phyloP scores from a whole-genome alignment of 352 stramenopile species.

The Blastocystis hominis region DNA sequence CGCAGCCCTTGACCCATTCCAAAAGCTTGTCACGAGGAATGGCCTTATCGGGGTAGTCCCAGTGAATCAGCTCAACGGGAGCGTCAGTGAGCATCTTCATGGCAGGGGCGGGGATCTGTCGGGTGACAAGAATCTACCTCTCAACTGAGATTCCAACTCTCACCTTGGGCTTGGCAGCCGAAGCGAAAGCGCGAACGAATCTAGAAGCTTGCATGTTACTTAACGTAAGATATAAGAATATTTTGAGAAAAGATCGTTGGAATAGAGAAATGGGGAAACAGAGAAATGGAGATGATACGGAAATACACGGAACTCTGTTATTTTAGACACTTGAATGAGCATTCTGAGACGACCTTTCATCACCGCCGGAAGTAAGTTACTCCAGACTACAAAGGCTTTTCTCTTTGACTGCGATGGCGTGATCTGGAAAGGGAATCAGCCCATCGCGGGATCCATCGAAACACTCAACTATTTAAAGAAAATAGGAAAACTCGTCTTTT shows the following conservation, averaged over 20 bases:
- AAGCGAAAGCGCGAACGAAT: constrained; percentile 52
- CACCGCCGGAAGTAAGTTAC: neutral
- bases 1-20: constrained; percentile 63
- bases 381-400: neutral
- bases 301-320: neutral
- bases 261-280: constrained; percentile 17
- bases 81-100: constrained; percentile 57
- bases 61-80: constrained; percentile 48
- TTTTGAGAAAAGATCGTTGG: neutral
- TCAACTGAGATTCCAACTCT: neutral
- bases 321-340: neutral
- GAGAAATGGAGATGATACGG: neutral
- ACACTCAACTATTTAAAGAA: constrained; percentile 50
- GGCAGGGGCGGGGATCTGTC: constrained; percentile 52
- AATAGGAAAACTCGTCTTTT: constrained; percentile 33
- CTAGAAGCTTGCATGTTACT: constrained; percentile 7
- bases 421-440: constrained; percentile 52
- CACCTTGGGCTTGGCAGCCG: constrained; percentile 53
- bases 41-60: constrained; percentile 54
- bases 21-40: constrained; percentile 63
- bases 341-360: neutral
- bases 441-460: constrained; percentile 18
- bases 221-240: constrained; percentile 16
- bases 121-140: constrained; percentile 56
- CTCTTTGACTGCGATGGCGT: constrained; percentile 58